These are phyloP conservation scores for Bryoerythrophyllum caledonicum DNA, from an alignment of 225 moss, liverwort and hornwort genomes.

Conservation along the genomic window DNA sequence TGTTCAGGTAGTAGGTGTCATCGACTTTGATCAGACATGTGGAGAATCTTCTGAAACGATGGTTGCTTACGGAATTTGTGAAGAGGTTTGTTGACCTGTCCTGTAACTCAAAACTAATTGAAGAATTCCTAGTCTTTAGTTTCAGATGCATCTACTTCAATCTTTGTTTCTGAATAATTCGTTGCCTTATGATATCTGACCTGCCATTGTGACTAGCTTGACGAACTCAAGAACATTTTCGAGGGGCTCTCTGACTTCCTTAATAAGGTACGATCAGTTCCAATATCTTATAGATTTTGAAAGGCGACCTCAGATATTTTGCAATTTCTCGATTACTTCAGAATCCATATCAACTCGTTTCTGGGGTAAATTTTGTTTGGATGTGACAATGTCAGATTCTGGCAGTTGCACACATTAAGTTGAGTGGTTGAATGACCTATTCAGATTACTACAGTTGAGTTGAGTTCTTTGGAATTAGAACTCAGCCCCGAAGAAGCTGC, in stretches of 20 bases:
- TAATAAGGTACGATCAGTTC: conserved; percentile 51
- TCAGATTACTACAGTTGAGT: conserved; percentile 68
- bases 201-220: conserved; percentile 57
- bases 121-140: conserved; percentile 8
- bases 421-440: conserved; percentile 19
- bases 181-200: conserved; percentile 15
- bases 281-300: neutral
- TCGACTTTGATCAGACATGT: conserved; percentile 81
- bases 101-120: conserved; percentile 15
- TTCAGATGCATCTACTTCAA: neutral
- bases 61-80: conserved; percentile 80
- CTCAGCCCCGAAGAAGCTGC: conserved; percentile 42
- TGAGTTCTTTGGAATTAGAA: conserved; percentile 53
- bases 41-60: conserved; percentile 75
- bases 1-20: conserved; percentile 76
- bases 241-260: conserved; percentile 95
- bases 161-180: neutral
- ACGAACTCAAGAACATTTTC: conserved; percentile 81
- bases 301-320: neutral
- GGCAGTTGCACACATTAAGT: conserved; percentile 13
- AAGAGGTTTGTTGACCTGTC: conserved; percentile 57
- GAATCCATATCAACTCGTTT: neutral
- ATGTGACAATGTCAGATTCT: neutral
- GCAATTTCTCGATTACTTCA: neutral
- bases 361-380: neutral